phyloP scores from a whole-genome alignment of 108 stramenopile species.

The Cyclotella sp. region DNA sequence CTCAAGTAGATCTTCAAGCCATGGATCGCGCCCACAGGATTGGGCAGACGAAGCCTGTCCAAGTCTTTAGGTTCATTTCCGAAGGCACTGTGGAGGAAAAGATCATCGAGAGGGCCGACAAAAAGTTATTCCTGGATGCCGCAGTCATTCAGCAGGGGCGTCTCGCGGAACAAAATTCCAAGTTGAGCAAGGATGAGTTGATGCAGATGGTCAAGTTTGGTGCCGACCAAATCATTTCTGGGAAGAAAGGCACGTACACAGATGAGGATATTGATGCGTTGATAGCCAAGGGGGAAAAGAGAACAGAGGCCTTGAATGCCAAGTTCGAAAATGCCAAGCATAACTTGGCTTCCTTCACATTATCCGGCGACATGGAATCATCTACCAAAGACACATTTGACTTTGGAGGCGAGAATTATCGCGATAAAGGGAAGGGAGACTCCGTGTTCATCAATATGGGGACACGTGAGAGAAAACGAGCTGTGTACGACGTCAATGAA shows the following conservation, averaged over 20 bases:
- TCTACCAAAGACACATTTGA: constrained; percentile 83
- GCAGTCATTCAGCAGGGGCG: constrained; percentile 99
- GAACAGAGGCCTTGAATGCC: constrained; percentile 85
- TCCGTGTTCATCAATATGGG: constrained; percentile 93
- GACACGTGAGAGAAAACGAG: constrained; percentile 95
- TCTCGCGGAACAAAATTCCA: constrained; percentile 89
- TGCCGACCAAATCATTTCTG: constrained; percentile 96
- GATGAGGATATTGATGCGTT: constrained; percentile 98
- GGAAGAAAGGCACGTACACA: constrained; percentile 84
- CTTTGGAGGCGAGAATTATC: constrained; percentile 93
- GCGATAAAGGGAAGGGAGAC: constrained; percentile 72
- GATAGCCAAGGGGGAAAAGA: constrained; percentile 93
- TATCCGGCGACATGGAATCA: constrained; percentile 84
- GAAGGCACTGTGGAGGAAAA: constrained; percentile 99
- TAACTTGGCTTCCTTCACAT: constrained; percentile 91
- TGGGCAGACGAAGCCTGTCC: constrained; percentile 98
- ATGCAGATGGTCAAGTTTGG: constrained; percentile 99
- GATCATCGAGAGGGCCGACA: constrained; percentile 98
- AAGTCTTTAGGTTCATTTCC: constrained; percentile 97
- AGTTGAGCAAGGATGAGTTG: constrained; percentile 92
- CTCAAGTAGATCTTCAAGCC: constrained; percentile 96
- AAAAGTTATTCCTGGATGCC: constrained; percentile 98
- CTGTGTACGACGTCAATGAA: constrained; percentile 94
- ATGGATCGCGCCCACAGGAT: constrained; percentile 97
- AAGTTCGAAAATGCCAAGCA: constrained; percentile 96